phyloP scores from a whole-genome alignment of 2,329 filamentous ascomycete genomes.

The Monilinia vaccinii-corymbosi region DNA sequence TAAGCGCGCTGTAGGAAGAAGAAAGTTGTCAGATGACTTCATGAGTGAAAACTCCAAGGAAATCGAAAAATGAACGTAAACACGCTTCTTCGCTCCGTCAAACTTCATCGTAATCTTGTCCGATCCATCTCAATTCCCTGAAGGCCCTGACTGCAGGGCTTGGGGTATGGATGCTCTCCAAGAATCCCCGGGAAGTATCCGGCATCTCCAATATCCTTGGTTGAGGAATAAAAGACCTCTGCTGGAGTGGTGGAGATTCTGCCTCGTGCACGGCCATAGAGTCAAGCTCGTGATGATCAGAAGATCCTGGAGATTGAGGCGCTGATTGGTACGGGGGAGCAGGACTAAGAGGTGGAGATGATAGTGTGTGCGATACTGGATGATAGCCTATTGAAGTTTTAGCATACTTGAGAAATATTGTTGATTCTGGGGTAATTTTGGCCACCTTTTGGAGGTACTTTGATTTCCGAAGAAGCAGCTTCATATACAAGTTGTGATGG shows the following conservation, averaged over 20 bases:
- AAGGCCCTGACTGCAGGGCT: not conserved
- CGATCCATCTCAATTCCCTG: not conserved
- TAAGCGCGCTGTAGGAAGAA: not conserved
- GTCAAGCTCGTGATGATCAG: conserved; percentile 1
- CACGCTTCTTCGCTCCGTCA: not conserved
- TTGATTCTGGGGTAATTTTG: no score
- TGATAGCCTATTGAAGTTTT: not conserved
- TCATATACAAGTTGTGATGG: not conserved
- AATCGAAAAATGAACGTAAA: not conserved
- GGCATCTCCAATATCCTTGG: not conserved
- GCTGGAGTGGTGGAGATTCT: not conserved
- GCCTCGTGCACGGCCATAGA: not conserved
- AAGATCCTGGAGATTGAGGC: not conserved
- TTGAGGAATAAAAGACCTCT: not conserved
- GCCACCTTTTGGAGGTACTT: not conserved
- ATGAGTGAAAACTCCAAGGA: not conserved
- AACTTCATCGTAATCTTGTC: no score
- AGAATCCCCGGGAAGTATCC: not conserved
- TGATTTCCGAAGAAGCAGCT: not conserved
- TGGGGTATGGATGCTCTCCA: not conserved
- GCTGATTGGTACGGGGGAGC: conserved; percentile 3
- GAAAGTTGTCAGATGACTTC: not conserved
- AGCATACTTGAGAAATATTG: not conserved
- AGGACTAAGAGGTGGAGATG: not conserved
- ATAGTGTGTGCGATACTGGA: not conserved